Conservation (phyloP, 2,329 filamentous ascomycete species). For the Myriosclerotinia duriaeana region DNA sequence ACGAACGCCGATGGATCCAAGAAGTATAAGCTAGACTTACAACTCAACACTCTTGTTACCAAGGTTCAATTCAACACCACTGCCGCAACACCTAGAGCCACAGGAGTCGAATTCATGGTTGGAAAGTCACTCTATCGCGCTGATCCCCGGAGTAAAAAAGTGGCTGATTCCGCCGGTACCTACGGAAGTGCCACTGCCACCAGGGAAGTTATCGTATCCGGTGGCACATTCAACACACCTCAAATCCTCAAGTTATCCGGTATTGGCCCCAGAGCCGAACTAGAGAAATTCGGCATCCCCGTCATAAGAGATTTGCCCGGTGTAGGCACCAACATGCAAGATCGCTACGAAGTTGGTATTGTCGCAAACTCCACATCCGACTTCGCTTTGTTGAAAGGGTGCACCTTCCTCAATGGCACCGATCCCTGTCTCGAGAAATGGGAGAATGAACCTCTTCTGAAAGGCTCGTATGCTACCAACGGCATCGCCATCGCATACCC, state of each 20-base stretch:
- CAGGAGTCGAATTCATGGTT: conserved; percentile 47
- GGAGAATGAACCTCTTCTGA: conserved; percentile 21
- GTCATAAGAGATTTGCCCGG: conserved; percentile 59
- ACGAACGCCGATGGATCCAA: conserved; percentile 29
- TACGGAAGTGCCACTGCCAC: conserved; percentile 28
- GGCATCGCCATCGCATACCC: conserved; percentile 45
- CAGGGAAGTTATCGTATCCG: conserved; percentile 49
- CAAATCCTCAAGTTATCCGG: conserved; percentile 49
- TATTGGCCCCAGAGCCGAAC: conserved; percentile 44
- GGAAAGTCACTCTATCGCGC: conserved; percentile 40
- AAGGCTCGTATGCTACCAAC: conserved; percentile 46
- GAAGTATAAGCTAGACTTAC: conserved; percentile 32
- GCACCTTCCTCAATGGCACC: conserved; percentile 39
- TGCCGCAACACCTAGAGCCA: conserved; percentile 40
- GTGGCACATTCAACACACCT: conserved; percentile 48
- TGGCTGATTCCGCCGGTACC: not conserved
- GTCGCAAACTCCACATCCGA: conserved; percentile 46
- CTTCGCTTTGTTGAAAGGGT: conserved; percentile 43
- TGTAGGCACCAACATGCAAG: conserved; percentile 60
- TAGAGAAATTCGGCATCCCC: conserved; percentile 47
- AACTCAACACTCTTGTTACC: conserved; percentile 42
- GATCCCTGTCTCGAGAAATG: conserved; percentile 43
- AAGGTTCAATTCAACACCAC: conserved; percentile 44
- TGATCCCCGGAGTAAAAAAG: conserved; percentile 12
- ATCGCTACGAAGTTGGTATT: conserved; percentile 51